Evolutionary conservation across 2,329 filamentous ascomycete species (phyloP).

Genomic region (Ceratocystis papillata): DNA sequence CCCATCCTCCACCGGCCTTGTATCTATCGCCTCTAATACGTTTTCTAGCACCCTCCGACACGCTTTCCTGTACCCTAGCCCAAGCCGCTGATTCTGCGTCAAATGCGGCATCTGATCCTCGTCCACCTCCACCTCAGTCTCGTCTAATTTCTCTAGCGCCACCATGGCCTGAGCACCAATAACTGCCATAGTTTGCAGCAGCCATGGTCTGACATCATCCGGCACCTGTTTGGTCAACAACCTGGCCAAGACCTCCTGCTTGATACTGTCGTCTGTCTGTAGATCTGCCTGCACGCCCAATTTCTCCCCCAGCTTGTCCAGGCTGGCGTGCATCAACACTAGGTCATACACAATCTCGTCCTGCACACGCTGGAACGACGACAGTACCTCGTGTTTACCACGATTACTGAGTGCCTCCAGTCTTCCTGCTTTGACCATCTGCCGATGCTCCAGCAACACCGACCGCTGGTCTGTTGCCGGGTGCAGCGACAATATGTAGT

Average conservation of each 20-base stretch:
- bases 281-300: background rate
- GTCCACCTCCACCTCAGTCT: constrained; percentile 37
- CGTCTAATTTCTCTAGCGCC: constrained; percentile 38
- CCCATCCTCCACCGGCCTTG: constrained; percentile 20
- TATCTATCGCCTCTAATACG: constrained; percentile 34
- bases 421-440: background rate
- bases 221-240: constrained; percentile 26
- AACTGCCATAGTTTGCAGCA: constrained; percentile 34
- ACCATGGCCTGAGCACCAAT: constrained; percentile 37
- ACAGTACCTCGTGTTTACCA: constrained; percentile 26
- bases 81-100: constrained; percentile 40
- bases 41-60: constrained; percentile 40
- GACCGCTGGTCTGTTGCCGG: constrained; percentile 41
- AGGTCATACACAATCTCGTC: constrained; percentile 45
- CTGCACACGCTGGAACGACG: constrained; percentile 41
- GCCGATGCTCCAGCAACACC: constrained; percentile 29
- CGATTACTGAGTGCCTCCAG: constrained; percentile 31
- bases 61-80: constrained; percentile 39
- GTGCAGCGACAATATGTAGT: constrained; percentile 45
- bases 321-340: constrained; percentile 32
- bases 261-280: background rate
- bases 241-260: constrained; percentile 25
- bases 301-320: constrained; percentile 15
- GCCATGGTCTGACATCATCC: constrained; percentile 28
- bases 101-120: constrained; percentile 33